Evolutionary conservation across 2,329 filamentous ascomycete species (phyloP), one percentile per base, ranked within the genome.

Genomic region (Aspergillus carbonarius): DNA sequence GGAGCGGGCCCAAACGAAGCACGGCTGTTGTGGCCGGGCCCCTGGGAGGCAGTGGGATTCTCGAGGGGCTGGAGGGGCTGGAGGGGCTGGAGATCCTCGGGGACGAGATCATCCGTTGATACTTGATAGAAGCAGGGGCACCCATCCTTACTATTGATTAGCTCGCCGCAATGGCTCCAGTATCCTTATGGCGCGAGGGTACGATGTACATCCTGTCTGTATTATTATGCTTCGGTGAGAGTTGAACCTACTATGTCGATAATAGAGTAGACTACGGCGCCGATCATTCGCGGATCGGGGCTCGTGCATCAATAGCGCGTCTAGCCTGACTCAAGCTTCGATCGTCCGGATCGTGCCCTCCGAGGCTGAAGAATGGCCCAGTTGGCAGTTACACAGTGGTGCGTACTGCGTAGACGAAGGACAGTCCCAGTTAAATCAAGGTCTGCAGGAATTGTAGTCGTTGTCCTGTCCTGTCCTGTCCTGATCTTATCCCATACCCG

Each of bases 41-140:
- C 62, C 78, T 96, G 23, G 91, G 90, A 12, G 90, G 92, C 4
- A 96, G 92, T 75, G 87, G 90, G 72, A 96, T 97, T 63, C 81
- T 96, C 32, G 92, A 96, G 72, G 86, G 86, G 18, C 78, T 92
- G 56, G 88, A 96, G 72, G 86, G 86, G 18, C 78, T 92, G 56
- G 88, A 96, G 71, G 91, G 91, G 3, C 89, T 95, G 66, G 88
- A 92, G 61, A 75, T 73, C 48, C 70, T 71, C 32, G 73, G 73
- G 20, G 66, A 68, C 46, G 87, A 88, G 57, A 77, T 90, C 61
- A 92, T 92, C 74, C 87, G 88, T 57, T 91, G 72, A 85, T 58
- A 13, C 88, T 57, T 91, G 72, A 85, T 58, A 13, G 1, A 10
- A 32, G 4, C 27, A 18, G 30, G 17, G 5, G 40, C 32, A 25